Conservation (phyloP, 1,139 yeast species). For the Candida sp. region DNA sequence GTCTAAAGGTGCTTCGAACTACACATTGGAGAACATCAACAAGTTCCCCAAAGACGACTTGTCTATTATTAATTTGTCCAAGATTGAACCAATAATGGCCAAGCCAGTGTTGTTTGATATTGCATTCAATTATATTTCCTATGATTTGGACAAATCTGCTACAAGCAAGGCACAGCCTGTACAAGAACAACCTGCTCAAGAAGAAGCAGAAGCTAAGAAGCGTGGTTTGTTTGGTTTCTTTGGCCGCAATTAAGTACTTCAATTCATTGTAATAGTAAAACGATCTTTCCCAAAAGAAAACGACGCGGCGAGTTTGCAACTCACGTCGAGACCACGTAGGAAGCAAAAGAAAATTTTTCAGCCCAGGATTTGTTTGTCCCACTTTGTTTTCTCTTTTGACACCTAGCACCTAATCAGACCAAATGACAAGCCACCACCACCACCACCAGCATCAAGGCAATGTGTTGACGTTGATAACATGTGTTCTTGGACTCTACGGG, state of each 20-base stretch:
- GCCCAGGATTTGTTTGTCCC: not conserved
- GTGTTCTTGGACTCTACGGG: conserved; percentile 78
- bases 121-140: conserved; percentile 80
- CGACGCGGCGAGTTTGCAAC: too few relatives aligned
- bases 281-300: not conserved
- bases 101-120: conserved; percentile 93
- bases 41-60: conserved; percentile 46
- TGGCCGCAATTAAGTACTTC: conserved; percentile 25
- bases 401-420: not conserved
- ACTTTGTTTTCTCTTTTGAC: not conserved
- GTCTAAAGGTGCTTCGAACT: conserved; percentile 13
- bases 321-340: not conserved
- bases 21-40: conserved; percentile 54
- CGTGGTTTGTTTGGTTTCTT: conserved; percentile 52
- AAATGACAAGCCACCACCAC: not conserved
- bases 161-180: not conserved
- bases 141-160: conserved; percentile 20
- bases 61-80: conserved; percentile 51
- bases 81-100: conserved; percentile 60
- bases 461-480: conserved; percentile 44
- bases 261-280: not conserved
- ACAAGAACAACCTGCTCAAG: not conserved
- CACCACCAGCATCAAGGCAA: conserved; percentile 8
- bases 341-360: not conserved
- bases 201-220: conserved; percentile 24